Percentiles rank a stretch among this genome's conserved stretches.
Evolutionary conservation across 768 basidiomycete species (phyloP).

Genomic region (Pholiota molesta): DNA sequence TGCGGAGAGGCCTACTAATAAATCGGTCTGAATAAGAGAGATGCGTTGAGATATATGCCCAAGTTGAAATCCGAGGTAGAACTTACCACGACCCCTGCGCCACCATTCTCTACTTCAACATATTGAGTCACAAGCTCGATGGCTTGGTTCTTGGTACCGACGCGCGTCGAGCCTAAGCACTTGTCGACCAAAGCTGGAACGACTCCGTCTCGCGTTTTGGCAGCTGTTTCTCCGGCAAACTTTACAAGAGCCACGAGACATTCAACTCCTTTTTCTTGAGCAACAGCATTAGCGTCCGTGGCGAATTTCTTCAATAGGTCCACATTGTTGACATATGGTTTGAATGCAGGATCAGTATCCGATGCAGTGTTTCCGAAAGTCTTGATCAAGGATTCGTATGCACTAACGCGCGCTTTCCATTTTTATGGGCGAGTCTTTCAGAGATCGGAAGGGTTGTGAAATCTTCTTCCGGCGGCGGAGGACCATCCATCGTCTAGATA

Average conservation of each 20-base stretch:
- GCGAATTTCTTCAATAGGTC: slow-evolving; percentile 86
- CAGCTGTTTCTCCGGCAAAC: slow-evolving; percentile 88
- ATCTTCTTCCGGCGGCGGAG: slow-evolving; percentile 92
- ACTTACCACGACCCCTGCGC: slow-evolving; percentile 87
- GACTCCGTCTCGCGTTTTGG: slow-evolving; percentile 77
- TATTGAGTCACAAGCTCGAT: slow-evolving; percentile 87
- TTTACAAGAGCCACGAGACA: slow-evolving; percentile 85
- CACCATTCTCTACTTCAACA: slow-evolving; percentile 91
- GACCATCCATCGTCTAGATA: slow-evolving; percentile 74
- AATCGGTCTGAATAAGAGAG: slow-evolving; percentile 56
- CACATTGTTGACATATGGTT: slow-evolving; percentile 78
- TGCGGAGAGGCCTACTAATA: slow-evolving; percentile 82
- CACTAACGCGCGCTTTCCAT: slow-evolving; percentile 99
- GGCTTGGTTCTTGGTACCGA: slow-evolving; percentile 87
- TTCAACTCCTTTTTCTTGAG: slow-evolving; percentile 97
- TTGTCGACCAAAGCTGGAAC: slow-evolving; percentile 96
- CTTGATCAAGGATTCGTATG: slow-evolving; percentile 86
- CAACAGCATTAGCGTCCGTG: slow-evolving; percentile 92
- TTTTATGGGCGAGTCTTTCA: slow-evolving; percentile 90
- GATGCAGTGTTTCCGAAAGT: slow-evolving; percentile 88
- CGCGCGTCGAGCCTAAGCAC: slow-evolving; percentile 88
- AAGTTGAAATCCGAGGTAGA: slow-evolving; percentile 23
- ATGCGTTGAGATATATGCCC: slow-evolving; percentile 30
- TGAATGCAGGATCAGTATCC: slow-evolving; percentile 93
- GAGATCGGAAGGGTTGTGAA: slow-evolving; percentile 77